phyloP scores from a whole-genome alignment of 2,329 filamentous ascomycete genomes.

The Purpureocillium lavendulum region DNA sequence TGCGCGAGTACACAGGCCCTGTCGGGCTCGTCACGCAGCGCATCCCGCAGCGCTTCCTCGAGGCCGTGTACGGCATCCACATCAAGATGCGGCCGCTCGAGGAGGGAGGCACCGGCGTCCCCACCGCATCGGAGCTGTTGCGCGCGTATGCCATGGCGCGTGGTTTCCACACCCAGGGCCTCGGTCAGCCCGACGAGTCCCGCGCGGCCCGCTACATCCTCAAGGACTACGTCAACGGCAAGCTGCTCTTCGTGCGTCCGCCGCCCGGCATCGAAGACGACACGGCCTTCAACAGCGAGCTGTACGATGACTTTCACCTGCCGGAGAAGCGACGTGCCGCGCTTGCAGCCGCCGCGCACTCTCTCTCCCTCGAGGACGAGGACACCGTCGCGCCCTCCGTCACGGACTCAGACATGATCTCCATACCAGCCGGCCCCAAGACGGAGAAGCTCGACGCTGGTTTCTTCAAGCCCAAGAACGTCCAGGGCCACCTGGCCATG shows the following conservation, averaged over 20 bases:
- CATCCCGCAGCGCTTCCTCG: slow-evolving; percentile 81
- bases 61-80: slow-evolving; percentile 88
- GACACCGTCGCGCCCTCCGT: slow-evolving; percentile 12
- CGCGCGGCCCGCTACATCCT: slow-evolving; percentile 81
- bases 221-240: slow-evolving; percentile 97
- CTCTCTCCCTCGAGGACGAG: slow-evolving; percentile 31
- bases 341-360: slow-evolving; percentile 42
- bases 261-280: slow-evolving; percentile 68
- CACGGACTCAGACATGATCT: slow-evolving; percentile 37
- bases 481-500: slow-evolving; percentile 59
- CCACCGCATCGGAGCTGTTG: slow-evolving; percentile 78
- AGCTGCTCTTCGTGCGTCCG: slow-evolving; percentile 84
- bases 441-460: slow-evolving; percentile 71
- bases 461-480: slow-evolving; percentile 70
- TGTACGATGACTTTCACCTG: slow-evolving; percentile 77
- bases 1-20: slow-evolving; percentile 86
- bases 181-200: slow-evolving; percentile 88
- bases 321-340: slow-evolving; percentile 71
- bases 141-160: slow-evolving; percentile 79
- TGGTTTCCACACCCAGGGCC: slow-evolving; percentile 83
- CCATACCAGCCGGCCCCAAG: slow-evolving; percentile 57
- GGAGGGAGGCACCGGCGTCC: slow-evolving; percentile 84
- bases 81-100: slow-evolving; percentile 74
- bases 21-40: slow-evolving; percentile 73
- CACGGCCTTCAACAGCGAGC: slow-evolving; percentile 74